Evolutionary conservation across 495 filamentous ascomycete species (phyloP).

Genomic region (Astrocystis sublimbata): DNA sequence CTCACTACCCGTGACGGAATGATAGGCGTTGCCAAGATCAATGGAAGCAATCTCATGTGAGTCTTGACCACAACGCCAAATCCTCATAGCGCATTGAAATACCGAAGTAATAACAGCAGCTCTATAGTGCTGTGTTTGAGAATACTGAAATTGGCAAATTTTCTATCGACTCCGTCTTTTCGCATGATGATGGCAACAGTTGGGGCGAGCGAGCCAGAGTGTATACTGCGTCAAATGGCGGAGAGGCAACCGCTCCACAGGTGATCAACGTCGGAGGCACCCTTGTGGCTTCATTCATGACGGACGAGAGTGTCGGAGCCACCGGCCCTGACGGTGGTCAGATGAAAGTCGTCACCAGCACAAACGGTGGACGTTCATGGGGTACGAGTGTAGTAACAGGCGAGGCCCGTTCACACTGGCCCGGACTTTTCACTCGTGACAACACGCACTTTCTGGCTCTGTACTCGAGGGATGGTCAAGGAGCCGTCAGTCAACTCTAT

Average conservation of each 20-base stretch:
- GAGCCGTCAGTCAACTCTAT: slow-evolving; percentile 32
- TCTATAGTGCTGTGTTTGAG: slow-evolving; percentile 53
- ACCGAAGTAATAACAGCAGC: slow-evolving; percentile 3
- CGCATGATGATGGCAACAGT: slow-evolving; percentile 56
- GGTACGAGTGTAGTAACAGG: slow-evolving; percentile 37
- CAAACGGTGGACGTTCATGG: slow-evolving; percentile 43
- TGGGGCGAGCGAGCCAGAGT: slow-evolving; percentile 57
- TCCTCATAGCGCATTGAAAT: background rate
- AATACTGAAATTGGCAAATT: slow-evolving; percentile 49
- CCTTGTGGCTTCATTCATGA: slow-evolving; percentile 62
- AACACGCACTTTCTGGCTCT: slow-evolving; percentile 37
- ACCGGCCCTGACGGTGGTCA: slow-evolving; percentile 31
- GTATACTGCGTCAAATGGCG: slow-evolving; percentile 46
- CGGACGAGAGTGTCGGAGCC: slow-evolving; percentile 53
- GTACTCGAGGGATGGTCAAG: slow-evolving; percentile 38
- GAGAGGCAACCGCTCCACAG: slow-evolving; percentile 49
- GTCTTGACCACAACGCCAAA: slow-evolving; percentile 2
- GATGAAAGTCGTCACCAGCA: slow-evolving; percentile 41
- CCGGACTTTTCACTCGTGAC: slow-evolving; percentile 42
- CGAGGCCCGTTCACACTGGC: slow-evolving; percentile 39
- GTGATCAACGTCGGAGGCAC: slow-evolving; percentile 58
- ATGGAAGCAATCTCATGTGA: slow-evolving; percentile 41
- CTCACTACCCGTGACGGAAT: slow-evolving; percentile 57
- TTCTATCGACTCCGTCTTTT: slow-evolving; percentile 52
- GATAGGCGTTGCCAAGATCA: slow-evolving; percentile 53